A percentile compares a stretch with the other conserved stretches of the same genome.
These are phyloP conservation scores for Oryza meyeriana DNA, from an alignment of 176 grass and related monocot genomes.

Conservation along the genomic window DNA sequence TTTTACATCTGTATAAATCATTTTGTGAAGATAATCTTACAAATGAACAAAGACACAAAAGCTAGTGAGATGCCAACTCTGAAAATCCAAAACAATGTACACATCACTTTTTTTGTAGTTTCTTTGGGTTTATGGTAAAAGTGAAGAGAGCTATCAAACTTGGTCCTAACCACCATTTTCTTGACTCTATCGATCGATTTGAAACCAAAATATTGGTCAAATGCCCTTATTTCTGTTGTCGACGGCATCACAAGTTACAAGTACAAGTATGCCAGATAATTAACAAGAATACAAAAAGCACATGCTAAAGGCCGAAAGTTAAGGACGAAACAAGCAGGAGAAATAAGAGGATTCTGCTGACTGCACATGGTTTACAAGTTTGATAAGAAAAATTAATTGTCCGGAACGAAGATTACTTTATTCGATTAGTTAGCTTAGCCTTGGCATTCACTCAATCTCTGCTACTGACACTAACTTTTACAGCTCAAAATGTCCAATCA, in stretches of 20 bases:
- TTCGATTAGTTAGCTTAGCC: conserved; percentile 31
- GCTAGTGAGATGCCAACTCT: not conserved
- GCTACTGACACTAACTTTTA: not conserved
- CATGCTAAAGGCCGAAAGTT: not conserved
- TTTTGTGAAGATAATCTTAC: not conserved
- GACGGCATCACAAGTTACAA: not conserved
- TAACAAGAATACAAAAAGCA: not conserved
- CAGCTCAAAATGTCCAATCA: not conserved
- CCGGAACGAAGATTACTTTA: conserved; percentile 20
- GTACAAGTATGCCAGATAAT: not conserved
- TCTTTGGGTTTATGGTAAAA: not conserved
- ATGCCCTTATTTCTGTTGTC: not conserved
- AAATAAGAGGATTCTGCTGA: conserved; percentile 9
- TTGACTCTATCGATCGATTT: not conserved
- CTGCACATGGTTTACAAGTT: not conserved
- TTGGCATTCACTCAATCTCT: conserved; percentile 24
- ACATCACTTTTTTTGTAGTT: not conserved
- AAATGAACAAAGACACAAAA: not conserved
- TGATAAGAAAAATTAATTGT: not conserved
- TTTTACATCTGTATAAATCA: not conserved
- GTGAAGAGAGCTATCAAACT: not conserved
- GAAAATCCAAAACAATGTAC: not conserved
- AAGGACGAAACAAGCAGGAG: not conserved
- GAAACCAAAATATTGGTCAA: not conserved
- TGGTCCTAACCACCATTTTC: not conserved